Evolutionary conservation across 345 rosid species (phyloP), one percentile per base, ranked within the genome.

Genomic region (Moricandia moricandioides): DNA sequence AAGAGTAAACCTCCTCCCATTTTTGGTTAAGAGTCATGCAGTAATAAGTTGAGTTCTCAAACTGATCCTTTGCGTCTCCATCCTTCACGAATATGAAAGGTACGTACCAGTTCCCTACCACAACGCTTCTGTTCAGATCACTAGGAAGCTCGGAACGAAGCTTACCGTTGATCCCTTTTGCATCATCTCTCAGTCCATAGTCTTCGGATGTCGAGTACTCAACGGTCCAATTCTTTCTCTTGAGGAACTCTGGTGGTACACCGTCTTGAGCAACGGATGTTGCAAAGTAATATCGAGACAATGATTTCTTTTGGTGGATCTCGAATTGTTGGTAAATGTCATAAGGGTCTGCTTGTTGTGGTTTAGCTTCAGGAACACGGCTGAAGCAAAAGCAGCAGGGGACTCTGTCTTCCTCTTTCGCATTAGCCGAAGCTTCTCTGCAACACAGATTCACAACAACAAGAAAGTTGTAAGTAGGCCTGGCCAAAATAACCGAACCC

Each of bases 21-120:
- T 77, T 81, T 40, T 91, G 90, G 69, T 80, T 74, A 9, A 91
- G 87, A 10, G 83, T 80, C 85, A 88, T 82, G 45, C 67, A 71
- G 30, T 91, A 91, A 59, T 83, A 81, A 73, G 73, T 79, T 24
- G 93, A 78, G n/a, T 6, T 79, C 65, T 57, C 76, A 47, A 85
- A 62, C 40, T 88, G 93, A 10, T 88, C 75, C 58, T 75, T 74
- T 17, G 70, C 40, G 2, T 39, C 43, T 54, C 58, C 69, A 12
- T 90, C 96, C 35, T 66, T 87, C 8, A 88, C 63, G 18, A 87
- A 87, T 78, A 91, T 64, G 78, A 87, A 91, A 14, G 92, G 97
- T 14, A 85, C 87, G 33, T 86, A 91, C 97, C 92, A 91, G 60
- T 73, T 85, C 11, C 92, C 96, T 6, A 87, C 85, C 5, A 65